A percentile compares a stretch with the other conserved stretches of the same genome.
Conservation (phyloP, 345 rosid genomes). For the Camelina hispida region DNA sequence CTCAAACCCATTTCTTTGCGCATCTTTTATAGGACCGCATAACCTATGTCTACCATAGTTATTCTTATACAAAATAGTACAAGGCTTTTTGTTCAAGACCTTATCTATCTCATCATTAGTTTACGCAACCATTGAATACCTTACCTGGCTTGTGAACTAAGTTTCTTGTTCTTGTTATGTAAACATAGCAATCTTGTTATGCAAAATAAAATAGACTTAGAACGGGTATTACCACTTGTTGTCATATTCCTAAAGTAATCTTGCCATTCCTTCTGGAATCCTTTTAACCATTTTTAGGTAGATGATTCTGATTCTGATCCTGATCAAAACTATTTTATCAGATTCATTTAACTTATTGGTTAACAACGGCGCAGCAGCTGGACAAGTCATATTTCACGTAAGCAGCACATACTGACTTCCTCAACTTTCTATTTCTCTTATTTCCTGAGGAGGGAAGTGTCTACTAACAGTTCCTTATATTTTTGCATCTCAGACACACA, state of each 20-base stretch:
- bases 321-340: conserved; percentile 37
- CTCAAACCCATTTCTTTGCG: neutral
- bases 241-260: neutral
- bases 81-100: neutral
- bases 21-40: neutral
- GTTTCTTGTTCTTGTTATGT: neutral
- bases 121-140: neutral
- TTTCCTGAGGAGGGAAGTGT: neutral
- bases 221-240: neutral
- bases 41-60: neutral
- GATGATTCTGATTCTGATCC: conserved; percentile 13
- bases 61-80: neutral
- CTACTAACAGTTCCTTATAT: neutral
- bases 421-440: conserved; percentile 19
- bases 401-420: conserved; percentile 45
- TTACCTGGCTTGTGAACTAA: conserved; percentile 17
- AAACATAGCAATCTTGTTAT: neutral
- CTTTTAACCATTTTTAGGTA: conserved; percentile 13
- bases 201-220: neutral
- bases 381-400: conserved; percentile 95
- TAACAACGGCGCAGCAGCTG: conserved; percentile 94
- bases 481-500: conserved; percentile 69
- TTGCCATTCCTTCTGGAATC: neutral
- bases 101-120: neutral
- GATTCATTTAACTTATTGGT: conserved; percentile 96